Conservation (phyloP, 805 yeast genomes). For the Nakazawaea molendinolei region DNA sequence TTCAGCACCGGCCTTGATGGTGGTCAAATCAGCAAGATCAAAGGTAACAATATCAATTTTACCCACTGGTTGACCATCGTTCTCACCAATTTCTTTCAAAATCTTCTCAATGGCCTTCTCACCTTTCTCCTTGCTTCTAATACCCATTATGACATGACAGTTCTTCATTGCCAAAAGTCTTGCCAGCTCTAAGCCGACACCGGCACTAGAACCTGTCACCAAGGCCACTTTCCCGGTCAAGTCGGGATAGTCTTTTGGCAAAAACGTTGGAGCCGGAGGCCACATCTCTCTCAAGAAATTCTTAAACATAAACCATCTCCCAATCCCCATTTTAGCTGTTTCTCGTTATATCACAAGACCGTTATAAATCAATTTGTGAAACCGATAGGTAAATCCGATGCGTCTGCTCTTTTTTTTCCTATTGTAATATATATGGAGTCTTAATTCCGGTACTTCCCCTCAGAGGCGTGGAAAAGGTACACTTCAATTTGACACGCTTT, state of each 20-base stretch:
- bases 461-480: too few relatives aligned
- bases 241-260: slow-evolving; percentile 27
- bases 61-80: too few relatives aligned
- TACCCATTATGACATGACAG: slow-evolving; percentile 30
- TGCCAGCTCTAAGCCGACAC: slow-evolving; percentile 28
- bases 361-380: too few relatives aligned
- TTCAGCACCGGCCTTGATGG: slow-evolving; percentile 31
- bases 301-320: not conserved
- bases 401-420: too few relatives aligned
- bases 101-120: slow-evolving; percentile 23
- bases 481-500: too few relatives aligned
- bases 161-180: slow-evolving; percentile 24
- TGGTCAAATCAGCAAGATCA: slow-evolving; percentile 35
- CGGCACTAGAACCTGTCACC: slow-evolving; percentile 29
- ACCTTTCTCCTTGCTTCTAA: slow-evolving; percentile 29
- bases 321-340: not conserved
- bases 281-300: not conserved
- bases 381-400: too few relatives aligned
- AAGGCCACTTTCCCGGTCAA: slow-evolving; percentile 24
- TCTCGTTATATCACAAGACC: too few relatives aligned
- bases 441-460: too few relatives aligned
- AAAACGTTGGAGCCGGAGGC: slow-evolving; percentile 18
- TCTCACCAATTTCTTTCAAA: slow-evolving; percentile 14
- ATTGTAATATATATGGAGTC: too few relatives aligned
- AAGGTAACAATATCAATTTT: slow-evolving; percentile 19